Evolutionary conservation across 176 grass and related monocot species (phyloP).

Genomic region (Triticum dicoccoides): DNA sequence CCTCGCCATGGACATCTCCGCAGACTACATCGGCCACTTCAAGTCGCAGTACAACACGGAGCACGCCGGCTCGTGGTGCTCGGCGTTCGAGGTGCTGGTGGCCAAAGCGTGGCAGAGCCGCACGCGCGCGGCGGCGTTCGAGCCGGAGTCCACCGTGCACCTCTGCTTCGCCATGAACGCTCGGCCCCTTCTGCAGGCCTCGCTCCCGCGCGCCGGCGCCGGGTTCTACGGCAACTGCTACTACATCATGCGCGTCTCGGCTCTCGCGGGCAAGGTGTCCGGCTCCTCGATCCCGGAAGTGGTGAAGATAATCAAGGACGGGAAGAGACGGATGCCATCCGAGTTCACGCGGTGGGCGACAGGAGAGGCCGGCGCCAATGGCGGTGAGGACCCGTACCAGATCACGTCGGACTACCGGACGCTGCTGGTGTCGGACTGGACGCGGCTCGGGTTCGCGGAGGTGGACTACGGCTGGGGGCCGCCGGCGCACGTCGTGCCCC

Average conservation of each 20-base stretch:
- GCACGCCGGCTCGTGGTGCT: conserved; percentile 35
- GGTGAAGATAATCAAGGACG: conserved; percentile 71
- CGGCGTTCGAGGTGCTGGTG: conserved; percentile 81
- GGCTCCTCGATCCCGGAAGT: conserved; percentile 47
- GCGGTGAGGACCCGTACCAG: conserved; percentile 50
- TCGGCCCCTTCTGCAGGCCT: conserved; percentile 43
- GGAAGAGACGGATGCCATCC: conserved; percentile 56
- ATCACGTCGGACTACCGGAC: too few relatives aligned
- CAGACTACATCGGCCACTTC: conserved; percentile 64
- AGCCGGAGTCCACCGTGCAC: conserved; percentile 40
- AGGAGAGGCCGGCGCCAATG: not conserved
- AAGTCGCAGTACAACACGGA: conserved; percentile 49
- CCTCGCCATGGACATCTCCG: conserved; percentile 67
- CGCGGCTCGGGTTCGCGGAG: too few relatives aligned
- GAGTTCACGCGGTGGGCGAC: conserved; percentile 64
- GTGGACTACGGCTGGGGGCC: too few relatives aligned
- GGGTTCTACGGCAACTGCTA: conserved; percentile 90
- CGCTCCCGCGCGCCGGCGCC: conserved; percentile 33
- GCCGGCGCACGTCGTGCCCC: too few relatives aligned
- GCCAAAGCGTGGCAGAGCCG: conserved; percentile 82
- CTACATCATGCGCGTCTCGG: conserved; percentile 78
- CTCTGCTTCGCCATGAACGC: conserved; percentile 87
- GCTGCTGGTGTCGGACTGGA: too few relatives aligned
- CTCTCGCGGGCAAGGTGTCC: conserved; percentile 39
- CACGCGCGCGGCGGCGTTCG: conserved; percentile 53